A percentile compares a stretch with the other conserved stretches of the same genome.
Evolutionary conservation across 306 rosid species (phyloP).

Genomic region (Cajanus cajan): DNA sequence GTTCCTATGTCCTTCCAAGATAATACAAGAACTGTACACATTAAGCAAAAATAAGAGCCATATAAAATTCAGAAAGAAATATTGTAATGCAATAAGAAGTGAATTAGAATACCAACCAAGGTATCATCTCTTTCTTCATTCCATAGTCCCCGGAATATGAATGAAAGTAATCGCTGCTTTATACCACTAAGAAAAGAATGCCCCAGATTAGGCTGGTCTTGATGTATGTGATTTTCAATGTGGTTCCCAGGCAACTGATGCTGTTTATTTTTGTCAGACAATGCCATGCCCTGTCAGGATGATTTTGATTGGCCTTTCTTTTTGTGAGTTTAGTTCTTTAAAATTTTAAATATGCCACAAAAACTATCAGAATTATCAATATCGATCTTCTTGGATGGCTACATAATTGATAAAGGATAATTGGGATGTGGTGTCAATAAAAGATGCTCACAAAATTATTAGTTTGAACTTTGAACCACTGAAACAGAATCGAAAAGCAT

Average conservation of each 20-base stretch:
- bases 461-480: slow-evolving; percentile 11
- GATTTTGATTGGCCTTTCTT: background rate
- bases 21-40: background rate
- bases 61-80: slow-evolving; percentile 24
- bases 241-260: slow-evolving; percentile 50
- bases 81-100: slow-evolving; percentile 20
- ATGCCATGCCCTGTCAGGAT: slow-evolving; percentile 56
- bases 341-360: slow-evolving; percentile 33
- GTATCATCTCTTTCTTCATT: slow-evolving; percentile 79
- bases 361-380: slow-evolving; percentile 19
- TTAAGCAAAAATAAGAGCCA: background rate
- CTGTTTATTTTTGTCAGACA: slow-evolving; percentile 47
- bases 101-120: slow-evolving; percentile 63
- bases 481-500: slow-evolving; percentile 1
- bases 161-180: slow-evolving; percentile 93
- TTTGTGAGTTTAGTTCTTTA: slow-evolving; percentile 34
- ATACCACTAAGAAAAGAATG: slow-evolving; percentile 70
- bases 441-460: slow-evolving; percentile 20
- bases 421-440: slow-evolving; percentile 12
- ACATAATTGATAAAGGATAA: slow-evolving; percentile 1
- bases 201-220: slow-evolving; percentile 47
- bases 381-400: slow-evolving; percentile 6
- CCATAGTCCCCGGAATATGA: slow-evolving; percentile 83
- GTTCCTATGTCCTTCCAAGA: slow-evolving; percentile 17
- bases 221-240: slow-evolving; percentile 55